Percentiles rank a stretch among this genome's conserved stretches.
Evolutionary conservation across 2,329 filamentous ascomycete species (phyloP).

Genomic region (Aspergillus niger): DNA sequence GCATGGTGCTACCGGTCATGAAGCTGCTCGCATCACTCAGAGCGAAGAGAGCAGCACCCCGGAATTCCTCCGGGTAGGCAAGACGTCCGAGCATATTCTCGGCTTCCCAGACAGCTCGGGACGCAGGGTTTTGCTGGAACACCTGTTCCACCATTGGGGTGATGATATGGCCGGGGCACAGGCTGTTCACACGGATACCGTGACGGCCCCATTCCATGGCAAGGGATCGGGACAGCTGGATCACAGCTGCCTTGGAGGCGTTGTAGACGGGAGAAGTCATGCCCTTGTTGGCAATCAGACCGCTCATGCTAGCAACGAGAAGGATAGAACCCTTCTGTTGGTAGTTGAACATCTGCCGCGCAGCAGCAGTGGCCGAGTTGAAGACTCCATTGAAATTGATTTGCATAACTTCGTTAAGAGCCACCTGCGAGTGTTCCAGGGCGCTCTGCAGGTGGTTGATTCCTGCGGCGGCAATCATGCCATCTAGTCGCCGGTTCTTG

Average conservation of each 20-base stretch:
- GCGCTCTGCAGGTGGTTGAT: constrained; percentile 47
- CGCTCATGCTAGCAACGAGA: constrained; percentile 56
- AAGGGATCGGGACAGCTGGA: constrained; percentile 54
- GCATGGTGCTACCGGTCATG: constrained; percentile 69
- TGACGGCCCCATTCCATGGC: constrained; percentile 56
- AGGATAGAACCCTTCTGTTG: constrained; percentile 54
- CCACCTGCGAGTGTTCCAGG: constrained; percentile 44
- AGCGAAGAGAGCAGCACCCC: constrained; percentile 68
- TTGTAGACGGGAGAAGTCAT: constrained; percentile 52
- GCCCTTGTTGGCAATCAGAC: constrained; percentile 53
- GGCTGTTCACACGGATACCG: constrained; percentile 56
- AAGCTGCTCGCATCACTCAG: constrained; percentile 68
- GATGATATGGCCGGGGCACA: constrained; percentile 58
- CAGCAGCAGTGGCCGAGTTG: constrained; percentile 50
- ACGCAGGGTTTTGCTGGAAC: constrained; percentile 73
- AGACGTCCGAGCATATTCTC: constrained; percentile 57
- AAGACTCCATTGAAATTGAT: constrained; percentile 56
- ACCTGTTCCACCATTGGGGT: constrained; percentile 78
- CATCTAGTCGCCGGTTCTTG: constrained; percentile 41
- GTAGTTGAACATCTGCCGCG: constrained; percentile 52
- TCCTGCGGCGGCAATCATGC: constrained; percentile 46
- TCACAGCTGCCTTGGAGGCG: constrained; percentile 56
- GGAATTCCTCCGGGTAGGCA: constrained; percentile 60
- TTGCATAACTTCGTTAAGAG: constrained; percentile 47
- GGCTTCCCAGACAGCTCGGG: constrained; percentile 44